Percentiles rank a stretch among this genome's conserved stretches.
phyloP scores from a whole-genome alignment of 2,329 filamentous ascomycete genomes.

The Diaporthe citriasiana region DNA sequence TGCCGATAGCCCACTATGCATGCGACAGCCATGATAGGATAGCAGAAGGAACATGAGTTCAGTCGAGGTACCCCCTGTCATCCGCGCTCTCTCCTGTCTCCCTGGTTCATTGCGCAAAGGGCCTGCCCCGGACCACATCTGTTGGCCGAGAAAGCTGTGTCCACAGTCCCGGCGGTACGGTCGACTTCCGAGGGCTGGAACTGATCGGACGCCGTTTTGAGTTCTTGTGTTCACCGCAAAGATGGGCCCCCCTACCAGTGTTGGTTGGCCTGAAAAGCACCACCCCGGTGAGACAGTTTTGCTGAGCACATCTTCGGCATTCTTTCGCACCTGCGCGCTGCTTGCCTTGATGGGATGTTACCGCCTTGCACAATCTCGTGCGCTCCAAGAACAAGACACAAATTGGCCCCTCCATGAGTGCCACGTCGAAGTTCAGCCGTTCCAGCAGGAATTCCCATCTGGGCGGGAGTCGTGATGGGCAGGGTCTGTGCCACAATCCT shows the following conservation, averaged over 20 bases:
- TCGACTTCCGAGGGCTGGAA: conserved; percentile 32
- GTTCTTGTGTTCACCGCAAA: conserved; percentile 38
- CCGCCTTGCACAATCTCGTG: background rate
- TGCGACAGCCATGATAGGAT: conserved; percentile 23
- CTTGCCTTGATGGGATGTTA: conserved; percentile 28
- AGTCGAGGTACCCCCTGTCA: conserved; percentile 30
- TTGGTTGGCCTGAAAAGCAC: conserved; percentile 4
- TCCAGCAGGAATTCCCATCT: conserved; percentile 33
- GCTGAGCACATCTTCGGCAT: background rate
- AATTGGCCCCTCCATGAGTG: background rate
- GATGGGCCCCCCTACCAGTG: conserved; percentile 17
- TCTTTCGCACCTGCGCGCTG: conserved; percentile 2
- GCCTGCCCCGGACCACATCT: conserved; percentile 18
- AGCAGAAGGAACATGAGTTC: conserved; percentile 25
- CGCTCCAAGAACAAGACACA: background rate
- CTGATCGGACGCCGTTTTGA: conserved; percentile 31
- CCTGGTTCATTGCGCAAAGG: conserved; percentile 7
- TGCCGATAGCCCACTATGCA: conserved; percentile 32
- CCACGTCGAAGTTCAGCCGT: conserved; percentile 14
- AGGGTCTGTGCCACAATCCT: conserved; percentile 33
- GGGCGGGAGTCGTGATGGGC: conserved; percentile 25
- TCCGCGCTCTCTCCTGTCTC: conserved; percentile 18
- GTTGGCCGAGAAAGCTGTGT: conserved; percentile 6
- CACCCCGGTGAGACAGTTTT: conserved; percentile 8
- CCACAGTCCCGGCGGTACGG: conserved; percentile 28